Evolutionary conservation across 257 asterid genomes (phyloP).

Genomic region (Haberlea rhodopensis): DNA sequence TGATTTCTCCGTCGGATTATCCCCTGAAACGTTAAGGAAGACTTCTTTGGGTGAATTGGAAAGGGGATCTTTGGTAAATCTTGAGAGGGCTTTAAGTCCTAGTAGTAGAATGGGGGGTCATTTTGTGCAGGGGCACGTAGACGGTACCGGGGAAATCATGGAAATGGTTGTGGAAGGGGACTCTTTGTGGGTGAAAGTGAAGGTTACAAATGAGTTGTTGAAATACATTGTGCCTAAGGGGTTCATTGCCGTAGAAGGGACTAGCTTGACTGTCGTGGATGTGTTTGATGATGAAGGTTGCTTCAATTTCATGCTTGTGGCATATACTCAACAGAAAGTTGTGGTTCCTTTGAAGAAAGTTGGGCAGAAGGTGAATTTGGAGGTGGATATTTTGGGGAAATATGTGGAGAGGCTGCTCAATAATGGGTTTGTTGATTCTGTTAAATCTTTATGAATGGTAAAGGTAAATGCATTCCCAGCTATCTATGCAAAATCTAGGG

Average conservation of each 20-base stretch:
- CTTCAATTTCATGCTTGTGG: slow-evolving; percentile 77
- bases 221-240: slow-evolving; percentile 89
- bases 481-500: background rate
- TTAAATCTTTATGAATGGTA: slow-evolving; percentile 34
- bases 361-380: slow-evolving; percentile 84
- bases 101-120: slow-evolving; percentile 90
- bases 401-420: slow-evolving; percentile 80
- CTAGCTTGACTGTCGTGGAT: slow-evolving; percentile 86
- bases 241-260: slow-evolving; percentile 75
- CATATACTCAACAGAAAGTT: slow-evolving; percentile 66
- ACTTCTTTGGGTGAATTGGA: slow-evolving; percentile 60
- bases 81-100: slow-evolving; percentile 84
- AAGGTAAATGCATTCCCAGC: slow-evolving; percentile 11
- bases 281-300: slow-evolving; percentile 70
- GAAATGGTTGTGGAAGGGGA: slow-evolving; percentile 61
- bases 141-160: slow-evolving; percentile 72
- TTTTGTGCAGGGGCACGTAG: slow-evolving; percentile 92
- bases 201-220: slow-evolving; percentile 46
- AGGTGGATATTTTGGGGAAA: slow-evolving; percentile 89
- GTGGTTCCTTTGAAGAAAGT: slow-evolving; percentile 74
- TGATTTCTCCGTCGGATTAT: slow-evolving; percentile 66
- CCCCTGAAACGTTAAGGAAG: slow-evolving; percentile 81
- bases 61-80: slow-evolving; percentile 61
- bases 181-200: slow-evolving; percentile 80
- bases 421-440: slow-evolving; percentile 50